phyloP scores from a whole-genome alignment of 768 basidiomycete genomes.

The Lactarius deliciosus region DNA sequence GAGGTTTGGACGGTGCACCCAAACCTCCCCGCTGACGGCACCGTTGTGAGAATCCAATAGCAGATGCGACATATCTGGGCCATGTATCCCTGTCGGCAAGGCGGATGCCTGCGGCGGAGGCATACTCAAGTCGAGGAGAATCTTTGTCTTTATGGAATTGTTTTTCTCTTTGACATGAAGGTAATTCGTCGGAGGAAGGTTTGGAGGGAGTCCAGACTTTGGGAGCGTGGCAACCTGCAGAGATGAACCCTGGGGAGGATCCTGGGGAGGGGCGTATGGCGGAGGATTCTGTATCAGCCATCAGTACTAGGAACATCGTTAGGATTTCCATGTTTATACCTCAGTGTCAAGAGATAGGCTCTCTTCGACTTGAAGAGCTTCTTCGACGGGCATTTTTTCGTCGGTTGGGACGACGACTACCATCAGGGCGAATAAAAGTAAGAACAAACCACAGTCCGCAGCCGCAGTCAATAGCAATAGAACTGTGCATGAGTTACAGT shows the following conservation, averaged over 20 bases:
- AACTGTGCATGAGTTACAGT: not conserved
- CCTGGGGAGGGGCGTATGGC: slow-evolving; percentile 12
- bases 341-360: not conserved
- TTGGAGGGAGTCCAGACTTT: not conserved
- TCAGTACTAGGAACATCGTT: not conserved
- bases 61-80: not conserved
- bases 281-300: slow-evolving; percentile 12
- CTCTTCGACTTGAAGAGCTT: not conserved
- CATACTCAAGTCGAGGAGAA: slow-evolving; percentile 19
- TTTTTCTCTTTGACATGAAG: slow-evolving; percentile 17
- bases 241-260: not conserved
- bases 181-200: slow-evolving; percentile 21
- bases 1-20: slow-evolving; percentile 10
- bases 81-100: not conserved
- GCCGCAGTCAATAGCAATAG: not conserved
- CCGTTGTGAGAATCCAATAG: slow-evolving; percentile 19
- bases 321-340: not conserved
- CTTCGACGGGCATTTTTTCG: not conserved
- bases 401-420: not conserved
- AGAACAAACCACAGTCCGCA: not conserved
- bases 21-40: slow-evolving; percentile 13
- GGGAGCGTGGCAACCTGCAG: not conserved
- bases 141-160: slow-evolving; percentile 3
- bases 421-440: not conserved
- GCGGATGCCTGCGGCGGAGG: slow-evolving; percentile 13